Evolutionary conservation across 352 stramenopile genomes (phyloP), one percentile per base, ranked within the genome.

Genomic region (Elongisporangium undulatum): DNA sequence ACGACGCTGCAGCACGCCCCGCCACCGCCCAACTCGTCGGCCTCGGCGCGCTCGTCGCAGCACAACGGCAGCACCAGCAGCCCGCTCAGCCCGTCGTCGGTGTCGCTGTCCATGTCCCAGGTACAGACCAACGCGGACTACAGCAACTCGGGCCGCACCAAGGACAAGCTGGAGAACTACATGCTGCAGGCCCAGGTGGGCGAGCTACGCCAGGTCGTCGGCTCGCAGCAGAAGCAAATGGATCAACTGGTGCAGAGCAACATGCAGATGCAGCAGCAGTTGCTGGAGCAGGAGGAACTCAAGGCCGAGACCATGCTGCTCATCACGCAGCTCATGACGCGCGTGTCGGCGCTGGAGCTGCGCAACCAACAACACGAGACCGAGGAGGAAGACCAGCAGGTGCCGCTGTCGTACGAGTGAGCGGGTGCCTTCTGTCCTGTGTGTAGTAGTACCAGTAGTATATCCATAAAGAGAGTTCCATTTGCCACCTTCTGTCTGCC

Each of bases 281-380:
- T 94, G 34, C 69, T 91, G 4, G 82, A 92, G 54, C 82, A 92
- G 51, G 82, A 92, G 60, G 82, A 94, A 53, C 67, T 87, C 34
- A 91, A 91, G 64, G 81, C 85, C 63, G 85, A 92, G 69, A 94
- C 85, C 55, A 92, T 85, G 75, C 75, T 90, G 24, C 66, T 94
- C 9, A 89, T 94, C 61, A 94, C 80, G 52, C 80, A 94, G 59
- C 68, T 94, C 58, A 92, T 94, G 82, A 94, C 82, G 22, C 82
- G 85, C 51, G 80, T 94, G 26, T 92, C 85, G 20, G 61, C 88
- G 59, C 75, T 94, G 20, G 85, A 94, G 52, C 58, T 94, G 38
- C 69, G 85, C 38, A 75, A 76, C 38, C 66, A 77, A 19, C 61
- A 58, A 49, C 48, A 71, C n/a, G 50, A 56, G 26, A 5, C 23